Conservation (phyloP, 805 yeast species). For the Blastobotrys peoriensis region DNA sequence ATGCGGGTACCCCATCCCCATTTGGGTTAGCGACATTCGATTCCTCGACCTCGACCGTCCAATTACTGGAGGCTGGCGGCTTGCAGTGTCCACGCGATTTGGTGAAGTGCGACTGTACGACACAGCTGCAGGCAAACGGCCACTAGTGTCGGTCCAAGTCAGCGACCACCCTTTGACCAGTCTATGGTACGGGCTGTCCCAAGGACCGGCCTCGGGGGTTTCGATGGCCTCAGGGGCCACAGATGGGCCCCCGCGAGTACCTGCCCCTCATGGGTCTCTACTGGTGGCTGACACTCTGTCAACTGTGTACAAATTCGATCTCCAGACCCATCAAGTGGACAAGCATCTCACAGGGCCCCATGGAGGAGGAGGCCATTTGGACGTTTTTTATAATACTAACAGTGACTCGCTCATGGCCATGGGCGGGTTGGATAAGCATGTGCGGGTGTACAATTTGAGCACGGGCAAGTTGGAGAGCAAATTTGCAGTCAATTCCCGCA, state of each 20-base stretch:
- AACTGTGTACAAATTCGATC: constrained; percentile 8
- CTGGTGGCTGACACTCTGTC: constrained; percentile 14
- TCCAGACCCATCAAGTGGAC: background rate
- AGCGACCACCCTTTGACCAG: constrained; percentile 17
- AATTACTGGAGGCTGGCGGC: constrained; percentile 38
- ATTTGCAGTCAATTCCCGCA: constrained; percentile 5
- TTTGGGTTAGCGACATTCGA: constrained; percentile 61
- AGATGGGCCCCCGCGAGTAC: no score
- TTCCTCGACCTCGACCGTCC: constrained; percentile 36
- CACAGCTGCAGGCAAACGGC: constrained; percentile 32
- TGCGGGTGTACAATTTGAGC: constrained; percentile 13
- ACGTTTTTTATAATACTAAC: background rate
- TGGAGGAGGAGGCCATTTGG: constrained; percentile 3
- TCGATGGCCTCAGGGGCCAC: background rate
- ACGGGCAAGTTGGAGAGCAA: constrained; percentile 10
- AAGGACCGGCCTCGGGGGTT: background rate
- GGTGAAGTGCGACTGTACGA: constrained; percentile 68
- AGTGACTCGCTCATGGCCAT: constrained; percentile 6
- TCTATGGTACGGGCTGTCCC: constrained; percentile 5
- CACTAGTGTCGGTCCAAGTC: constrained; percentile 12
- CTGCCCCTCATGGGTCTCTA: no score
- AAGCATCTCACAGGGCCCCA: constrained; percentile 1
- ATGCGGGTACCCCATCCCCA: constrained; percentile 68
- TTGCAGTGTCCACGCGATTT: constrained; percentile 60
- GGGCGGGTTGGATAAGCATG: constrained; percentile 12